phyloP scores from a whole-genome alignment of 1,284 basidiomycete species.

The Irpex sp. region DNA sequence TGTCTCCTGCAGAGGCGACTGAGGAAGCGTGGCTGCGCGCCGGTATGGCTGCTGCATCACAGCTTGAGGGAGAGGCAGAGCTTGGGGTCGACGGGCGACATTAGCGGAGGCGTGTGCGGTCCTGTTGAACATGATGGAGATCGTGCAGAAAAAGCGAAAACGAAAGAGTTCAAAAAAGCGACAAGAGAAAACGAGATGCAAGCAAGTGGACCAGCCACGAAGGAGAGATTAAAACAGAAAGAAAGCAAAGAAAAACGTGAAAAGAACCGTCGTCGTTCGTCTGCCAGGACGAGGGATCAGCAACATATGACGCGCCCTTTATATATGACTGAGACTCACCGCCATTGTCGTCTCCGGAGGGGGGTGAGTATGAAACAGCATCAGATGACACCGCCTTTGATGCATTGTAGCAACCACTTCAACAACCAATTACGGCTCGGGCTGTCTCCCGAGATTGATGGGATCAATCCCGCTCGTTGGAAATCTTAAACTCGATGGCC shows the following conservation, averaged over 20 bases:
- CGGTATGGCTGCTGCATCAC: conserved; percentile 2
- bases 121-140: conserved; percentile 9
- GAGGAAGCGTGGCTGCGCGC: conserved; percentile 3
- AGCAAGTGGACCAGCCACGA: conserved; percentile 13
- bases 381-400: background rate
- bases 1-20: conserved; percentile 9
- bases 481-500: too few species aligned
- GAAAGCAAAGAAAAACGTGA: background rate
- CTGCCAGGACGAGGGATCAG: conserved; percentile 7
- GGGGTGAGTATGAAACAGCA: background rate
- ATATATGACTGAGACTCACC: background rate
- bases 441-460: too few species aligned
- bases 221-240: background rate
- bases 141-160: background rate
- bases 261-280: conserved; percentile 4
- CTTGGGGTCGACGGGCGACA: conserved; percentile 5
- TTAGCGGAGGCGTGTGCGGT: conserved; percentile 1
- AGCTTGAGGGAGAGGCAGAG: conserved; percentile 5
- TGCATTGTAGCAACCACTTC: background rate
- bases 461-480: too few species aligned
- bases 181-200: background rate
- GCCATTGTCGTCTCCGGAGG: background rate
- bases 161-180: conserved; percentile 4
- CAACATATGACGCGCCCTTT: background rate
- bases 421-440: too few species aligned